Evolutionary conservation across 495 filamentous ascomycete species (phyloP), one percentile per base, ranked within the genome.

Genomic region (Rhizodiscina lignyota): DNA sequence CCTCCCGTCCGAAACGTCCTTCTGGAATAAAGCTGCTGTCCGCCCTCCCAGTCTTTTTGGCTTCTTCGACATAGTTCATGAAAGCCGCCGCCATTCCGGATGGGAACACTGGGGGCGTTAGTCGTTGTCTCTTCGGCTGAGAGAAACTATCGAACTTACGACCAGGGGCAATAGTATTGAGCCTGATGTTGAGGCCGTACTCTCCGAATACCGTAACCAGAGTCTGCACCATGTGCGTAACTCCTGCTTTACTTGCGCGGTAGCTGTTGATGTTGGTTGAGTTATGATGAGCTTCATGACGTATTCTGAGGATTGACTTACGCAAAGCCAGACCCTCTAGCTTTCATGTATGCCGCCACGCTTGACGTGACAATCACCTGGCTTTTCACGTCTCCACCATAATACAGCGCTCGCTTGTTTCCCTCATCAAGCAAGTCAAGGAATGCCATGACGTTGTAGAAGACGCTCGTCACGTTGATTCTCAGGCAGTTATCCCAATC

Each of bases 101-200:
- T 17, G 47, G 54, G 41, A 52, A 55, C 32, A 54, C 47, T 52
- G 21, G 15, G n/a, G 18, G 11, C 35, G n/a, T 28, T 17, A 4
- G 2, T 15, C 28, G 17, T 18, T 30, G 21, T 11, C 1, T 15
- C 21, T 18, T 15, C 2, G 19, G 29, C 2, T 16, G 11, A 20
- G 39, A 34, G 13, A 16, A 3, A 15, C n/a, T n/a, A n/a, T n/a
- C n/a, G 21, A 2, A 59, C 69, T 63, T 53, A 77, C 73, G 52
- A 13, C 77, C 78, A 20, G 78, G 76, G 5, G 70, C 68, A 20
- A 82, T 62, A n/a, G 66, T 62, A 57, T 81, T 82, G 8, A 66
- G 54, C 0, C 72, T 56, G 34, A 83, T 79, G n/a, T n/a, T n/a
- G n/a, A n/a, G n/a, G 40, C 62, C 50, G 54, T 72, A 79, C 18